A percentile compares a stretch with the other conserved stretches of the same genome.
These are phyloP conservation scores for Cryphonectria radicalis DNA, from an alignment of 2,329 filamentous ascomycete species.

Conservation along the genomic window DNA sequence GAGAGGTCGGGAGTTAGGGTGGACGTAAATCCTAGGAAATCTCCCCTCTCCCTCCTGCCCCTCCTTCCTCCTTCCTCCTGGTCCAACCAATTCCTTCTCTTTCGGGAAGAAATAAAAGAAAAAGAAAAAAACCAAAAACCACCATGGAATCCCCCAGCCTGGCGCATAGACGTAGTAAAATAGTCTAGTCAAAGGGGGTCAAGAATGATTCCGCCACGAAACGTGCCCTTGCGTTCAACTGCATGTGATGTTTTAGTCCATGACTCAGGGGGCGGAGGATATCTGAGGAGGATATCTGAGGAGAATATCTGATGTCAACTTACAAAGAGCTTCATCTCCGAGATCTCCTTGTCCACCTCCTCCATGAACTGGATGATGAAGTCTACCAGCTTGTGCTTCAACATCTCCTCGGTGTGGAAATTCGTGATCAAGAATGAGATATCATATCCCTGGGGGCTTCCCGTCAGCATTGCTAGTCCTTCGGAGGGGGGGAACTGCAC, in stretches of 20 bases:
- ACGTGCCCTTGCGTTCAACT: conserved; percentile 95
- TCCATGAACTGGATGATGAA: conserved; percentile 99
- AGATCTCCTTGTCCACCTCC: conserved; percentile 99
- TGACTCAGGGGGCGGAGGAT: conserved; percentile 37
- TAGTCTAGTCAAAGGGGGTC: conserved; percentile 61
- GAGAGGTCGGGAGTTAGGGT: background rate
- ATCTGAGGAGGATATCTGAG: no score
- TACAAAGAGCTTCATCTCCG: conserved; percentile 98
- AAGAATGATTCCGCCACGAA: conserved; percentile 99
- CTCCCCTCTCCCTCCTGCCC: background rate
- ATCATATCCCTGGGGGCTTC: conserved; percentile 76
- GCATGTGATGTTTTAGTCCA: conserved; percentile 25
- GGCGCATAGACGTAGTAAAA: no score
- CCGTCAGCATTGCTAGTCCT: conserved; percentile 15
- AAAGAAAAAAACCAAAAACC: no score
- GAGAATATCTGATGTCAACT: background rate
- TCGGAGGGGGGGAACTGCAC: background rate
- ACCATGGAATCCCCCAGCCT: background rate
- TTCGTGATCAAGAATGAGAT: conserved; percentile 99
- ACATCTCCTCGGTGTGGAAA: conserved; percentile 97
- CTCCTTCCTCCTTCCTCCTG: background rate
- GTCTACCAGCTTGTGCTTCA: conserved; percentile 98
- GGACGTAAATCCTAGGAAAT: background rate
- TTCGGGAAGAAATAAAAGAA: no score
- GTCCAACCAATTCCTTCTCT: background rate